A percentile compares a stretch with the other conserved stretches of the same genome.
phyloP scores from a whole-genome alignment of 2,329 filamentous ascomycete genomes.

The Sclerotinia sclerotiorum region DNA sequence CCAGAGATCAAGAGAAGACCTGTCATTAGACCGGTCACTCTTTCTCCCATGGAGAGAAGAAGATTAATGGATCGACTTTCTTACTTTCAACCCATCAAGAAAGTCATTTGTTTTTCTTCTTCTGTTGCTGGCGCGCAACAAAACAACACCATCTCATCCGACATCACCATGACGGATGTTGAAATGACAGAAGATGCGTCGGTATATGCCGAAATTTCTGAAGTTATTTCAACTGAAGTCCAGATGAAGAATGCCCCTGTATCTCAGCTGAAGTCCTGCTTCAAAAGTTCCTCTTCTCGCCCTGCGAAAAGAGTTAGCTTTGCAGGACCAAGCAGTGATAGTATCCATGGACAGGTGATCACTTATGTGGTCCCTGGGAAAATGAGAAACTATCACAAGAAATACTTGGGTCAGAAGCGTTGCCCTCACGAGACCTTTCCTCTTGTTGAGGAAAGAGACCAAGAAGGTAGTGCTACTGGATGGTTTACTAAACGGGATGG shows the following conservation, averaged over 20 bases:
- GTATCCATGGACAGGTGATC: background rate
- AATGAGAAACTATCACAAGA: background rate
- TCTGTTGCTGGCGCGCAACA: constrained; percentile 21
- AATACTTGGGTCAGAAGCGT: background rate
- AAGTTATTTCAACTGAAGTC: constrained; percentile 6
- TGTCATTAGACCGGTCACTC: background rate
- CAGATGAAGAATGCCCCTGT: constrained; percentile 13
- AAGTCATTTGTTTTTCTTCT: background rate
- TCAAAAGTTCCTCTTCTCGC: constrained; percentile 9
- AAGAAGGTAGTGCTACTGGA: constrained; percentile 4
- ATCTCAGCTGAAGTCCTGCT: constrained; percentile 19
- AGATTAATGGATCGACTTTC: background rate
- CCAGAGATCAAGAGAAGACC: background rate
- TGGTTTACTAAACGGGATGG: constrained; percentile 12
- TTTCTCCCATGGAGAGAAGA: background rate
- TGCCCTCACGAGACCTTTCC: background rate
- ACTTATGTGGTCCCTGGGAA: background rate
- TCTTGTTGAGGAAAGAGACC: background rate
- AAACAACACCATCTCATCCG: constrained; percentile 1
- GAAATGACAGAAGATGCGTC: constrained; percentile 6
- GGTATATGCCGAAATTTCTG: constrained; percentile 17
- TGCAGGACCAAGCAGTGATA: constrained; percentile 10
- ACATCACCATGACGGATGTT: background rate
- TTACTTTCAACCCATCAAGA: background rate
- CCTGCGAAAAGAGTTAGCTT: constrained; percentile 17